Evolutionary conservation across 345 rosid genomes (phyloP), one percentile per base, ranked within the genome.

Genomic region (Aquilaria sinensis): DNA sequence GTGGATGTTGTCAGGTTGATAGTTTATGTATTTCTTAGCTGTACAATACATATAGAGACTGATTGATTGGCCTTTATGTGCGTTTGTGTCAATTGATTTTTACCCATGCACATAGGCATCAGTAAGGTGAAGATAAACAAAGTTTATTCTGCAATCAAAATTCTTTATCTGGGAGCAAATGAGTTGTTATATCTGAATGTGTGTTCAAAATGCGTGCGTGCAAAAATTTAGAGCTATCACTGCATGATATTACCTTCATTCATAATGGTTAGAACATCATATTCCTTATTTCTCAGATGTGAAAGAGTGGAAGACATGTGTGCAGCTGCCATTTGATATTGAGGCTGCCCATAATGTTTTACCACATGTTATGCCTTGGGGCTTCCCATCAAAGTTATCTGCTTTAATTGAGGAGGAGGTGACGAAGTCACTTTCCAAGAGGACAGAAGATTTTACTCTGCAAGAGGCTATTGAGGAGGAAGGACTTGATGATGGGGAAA

Each of bases 331-430:
- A 58, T 84, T 88, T 76, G 83, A 83, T 71, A 82, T 70, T 49
- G 88, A 86, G 34, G 80, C 72, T 73, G 80, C 78, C 49, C 89
- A 94, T 70, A 58, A 43, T 54, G 51, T 83, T 55, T 77, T 90
- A 63, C 97, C 91, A 64, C 74, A 77, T 73, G 64, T 85, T 55
- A 76, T 88, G 48, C 78, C 90, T 16, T 88, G 87, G 85, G 78
- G 51, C 63, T 83, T 85, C 63, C 96, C 92, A 60, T 94, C 93
- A 61, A 80, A 72, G 47, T 68, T 94, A 68, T 83, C 96, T 63
- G 91, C 81, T 77, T 74, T 83, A 56, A 77, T 88, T 58, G 93
- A 81, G 82, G 84, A 80, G 75, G 93, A 91, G 80, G 82, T 83
- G 58, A 49, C 74, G 31, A 69, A 65, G 57, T 67, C 92, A 53